A percentile compares a stretch with the other conserved stretches of the same genome.
These are phyloP conservation scores for Naegleria lovaniensis DNA, from an alignment of 208 protist genomes.

Conservation along the genomic window DNA sequence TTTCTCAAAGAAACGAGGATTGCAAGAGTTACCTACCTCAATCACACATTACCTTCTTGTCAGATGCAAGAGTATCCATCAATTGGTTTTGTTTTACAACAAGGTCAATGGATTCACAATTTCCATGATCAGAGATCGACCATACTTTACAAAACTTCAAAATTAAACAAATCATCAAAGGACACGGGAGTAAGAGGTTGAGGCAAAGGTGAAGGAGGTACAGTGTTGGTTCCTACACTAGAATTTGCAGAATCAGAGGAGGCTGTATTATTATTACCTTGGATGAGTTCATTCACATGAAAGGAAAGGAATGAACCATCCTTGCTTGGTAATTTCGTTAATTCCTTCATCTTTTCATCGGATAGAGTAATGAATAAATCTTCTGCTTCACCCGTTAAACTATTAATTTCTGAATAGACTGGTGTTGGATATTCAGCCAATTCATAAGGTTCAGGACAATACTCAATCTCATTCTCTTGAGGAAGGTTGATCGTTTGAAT, in stretches of 20 bases:
- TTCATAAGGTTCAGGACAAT: neutral
- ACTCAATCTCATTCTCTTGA: neutral
- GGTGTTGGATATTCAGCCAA: neutral
- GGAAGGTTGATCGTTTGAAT: neutral
- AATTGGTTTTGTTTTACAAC: too few relatives aligned
- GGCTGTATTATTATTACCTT: too few relatives aligned
- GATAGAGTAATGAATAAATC: neutral
- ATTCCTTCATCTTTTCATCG: neutral
- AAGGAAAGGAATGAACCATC: neutral
- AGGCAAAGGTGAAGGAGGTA: neutral
- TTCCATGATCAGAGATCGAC: too few relatives aligned
- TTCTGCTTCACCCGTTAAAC: neutral
- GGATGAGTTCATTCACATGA: neutral
- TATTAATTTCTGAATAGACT: neutral
- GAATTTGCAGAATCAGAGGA: too few relatives aligned
- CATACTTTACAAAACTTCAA: neutral
- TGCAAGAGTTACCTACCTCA: too few relatives aligned
- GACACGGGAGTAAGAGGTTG: neutral
- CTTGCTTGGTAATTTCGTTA: neutral
- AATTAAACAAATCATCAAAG: neutral
- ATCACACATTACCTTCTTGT: too few relatives aligned
- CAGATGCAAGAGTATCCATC: too few relatives aligned
- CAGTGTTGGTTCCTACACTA: too few relatives aligned
- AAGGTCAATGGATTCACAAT: too few relatives aligned
- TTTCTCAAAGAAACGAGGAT: too few relatives aligned